Evolutionary conservation across 2,329 filamentous ascomycete genomes (phyloP).

Genomic region (Paradendryphiella salina): DNA sequence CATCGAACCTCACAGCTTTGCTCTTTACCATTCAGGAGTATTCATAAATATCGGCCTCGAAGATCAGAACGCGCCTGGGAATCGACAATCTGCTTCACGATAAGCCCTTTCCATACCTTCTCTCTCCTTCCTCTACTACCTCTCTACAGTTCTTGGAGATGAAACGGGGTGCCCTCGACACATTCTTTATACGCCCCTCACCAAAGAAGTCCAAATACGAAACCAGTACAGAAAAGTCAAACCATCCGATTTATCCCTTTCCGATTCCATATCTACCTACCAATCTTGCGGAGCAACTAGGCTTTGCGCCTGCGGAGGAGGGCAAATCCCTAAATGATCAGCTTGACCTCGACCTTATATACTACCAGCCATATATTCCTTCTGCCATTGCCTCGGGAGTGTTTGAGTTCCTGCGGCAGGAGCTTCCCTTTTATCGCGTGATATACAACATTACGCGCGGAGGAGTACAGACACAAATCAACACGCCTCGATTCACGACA

Average conservation of each 20-base stretch:
- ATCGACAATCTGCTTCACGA: neutral
- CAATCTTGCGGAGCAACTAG: slow-evolving; percentile 49
- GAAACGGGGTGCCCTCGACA: slow-evolving; percentile 67
- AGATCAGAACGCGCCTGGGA: neutral
- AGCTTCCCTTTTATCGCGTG: slow-evolving; percentile 76
- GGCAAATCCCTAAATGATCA: slow-evolving; percentile 65
- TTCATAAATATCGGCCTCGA: too few relatives aligned
- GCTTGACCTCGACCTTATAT: slow-evolving; percentile 71
- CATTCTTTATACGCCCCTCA: slow-evolving; percentile 63
- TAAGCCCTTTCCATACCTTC: neutral
- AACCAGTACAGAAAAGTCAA: slow-evolving; percentile 36
- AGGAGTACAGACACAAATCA: slow-evolving; percentile 64
- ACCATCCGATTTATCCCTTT: slow-evolving; percentile 58
- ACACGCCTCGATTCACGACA: slow-evolving; percentile 63
- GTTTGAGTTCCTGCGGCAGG: slow-evolving; percentile 71
- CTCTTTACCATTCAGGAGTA: too few relatives aligned
- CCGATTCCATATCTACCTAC: slow-evolving; percentile 55
- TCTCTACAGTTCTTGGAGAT: slow-evolving; percentile 4
- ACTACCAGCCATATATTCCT: slow-evolving; percentile 74
- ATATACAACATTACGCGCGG: slow-evolving; percentile 72
- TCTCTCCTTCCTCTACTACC: neutral
- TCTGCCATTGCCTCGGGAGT: slow-evolving; percentile 59
- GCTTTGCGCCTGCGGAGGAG: slow-evolving; percentile 55
- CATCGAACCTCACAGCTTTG: too few relatives aligned
- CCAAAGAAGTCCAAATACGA: slow-evolving; percentile 49